These are phyloP conservation scores for Actinomortierella ambigua DNA, from an alignment of 371 early-diverging fungal species.

Conservation along the genomic window DNA sequence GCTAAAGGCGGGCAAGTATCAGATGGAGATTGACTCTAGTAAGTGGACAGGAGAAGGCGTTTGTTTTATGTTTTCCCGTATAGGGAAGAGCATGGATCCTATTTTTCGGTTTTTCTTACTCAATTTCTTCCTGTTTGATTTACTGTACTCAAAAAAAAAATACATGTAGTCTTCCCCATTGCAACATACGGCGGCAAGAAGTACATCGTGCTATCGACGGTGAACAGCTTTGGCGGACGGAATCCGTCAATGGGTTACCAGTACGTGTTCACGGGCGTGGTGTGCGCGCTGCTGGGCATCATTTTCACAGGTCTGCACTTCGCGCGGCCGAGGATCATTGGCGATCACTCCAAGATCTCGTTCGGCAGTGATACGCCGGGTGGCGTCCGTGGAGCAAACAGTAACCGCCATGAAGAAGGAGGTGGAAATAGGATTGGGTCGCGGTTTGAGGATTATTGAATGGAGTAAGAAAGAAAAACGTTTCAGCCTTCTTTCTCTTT, in stretches of 20 bases:
- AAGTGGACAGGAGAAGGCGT: too few species aligned
- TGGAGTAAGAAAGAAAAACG: background rate
- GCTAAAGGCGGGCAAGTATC: constrained; percentile 66
- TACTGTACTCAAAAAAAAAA: too few species aligned
- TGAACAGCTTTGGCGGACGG: constrained; percentile 89
- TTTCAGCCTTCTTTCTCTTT: constrained; percentile 9
- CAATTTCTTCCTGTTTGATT: too few species aligned
- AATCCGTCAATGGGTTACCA: constrained; percentile 95
- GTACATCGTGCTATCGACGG: constrained; percentile 86
- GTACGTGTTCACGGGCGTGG: constrained; percentile 83
- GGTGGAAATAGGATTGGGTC: constrained; percentile 42
- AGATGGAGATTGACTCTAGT: constrained; percentile 68
- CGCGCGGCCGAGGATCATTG: constrained; percentile 76
- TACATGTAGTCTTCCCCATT: constrained; percentile 55
- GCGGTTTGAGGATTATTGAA: constrained; percentile 38
- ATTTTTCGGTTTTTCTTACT: too few species aligned
- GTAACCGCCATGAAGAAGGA: constrained; percentile 28
- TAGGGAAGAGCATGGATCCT: background rate
- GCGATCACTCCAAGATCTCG: constrained; percentile 47
- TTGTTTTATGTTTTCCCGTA: background rate
- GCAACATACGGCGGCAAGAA: constrained; percentile 89
- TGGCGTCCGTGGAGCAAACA: constrained; percentile 21
- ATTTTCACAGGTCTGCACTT: constrained; percentile 86
- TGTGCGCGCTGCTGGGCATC: constrained; percentile 84
- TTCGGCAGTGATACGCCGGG: constrained; percentile 31